Evolutionary conservation across 2,329 filamentous ascomycete genomes (phyloP).

Genomic region (Thyridium curvatum): DNA sequence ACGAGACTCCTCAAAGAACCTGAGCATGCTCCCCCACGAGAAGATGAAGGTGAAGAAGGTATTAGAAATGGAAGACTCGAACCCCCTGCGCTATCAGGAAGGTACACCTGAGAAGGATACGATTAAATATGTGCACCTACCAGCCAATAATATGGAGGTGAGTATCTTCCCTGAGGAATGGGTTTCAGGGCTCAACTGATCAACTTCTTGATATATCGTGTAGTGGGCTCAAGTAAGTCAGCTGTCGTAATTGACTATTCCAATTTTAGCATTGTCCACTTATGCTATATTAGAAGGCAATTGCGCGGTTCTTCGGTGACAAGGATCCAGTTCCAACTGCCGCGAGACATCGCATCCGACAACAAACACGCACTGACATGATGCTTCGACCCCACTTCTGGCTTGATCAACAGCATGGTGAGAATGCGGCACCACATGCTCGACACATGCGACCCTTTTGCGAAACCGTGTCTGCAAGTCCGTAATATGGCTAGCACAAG

Average conservation of each 20-base stretch:
- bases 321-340: background rate
- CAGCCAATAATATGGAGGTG: slow-evolving; percentile 14
- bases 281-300: slow-evolving; percentile 14
- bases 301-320: slow-evolving; percentile 20
- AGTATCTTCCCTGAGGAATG: background rate
- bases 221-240: background rate
- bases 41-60: no score
- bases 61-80: no score
- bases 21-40: no score
- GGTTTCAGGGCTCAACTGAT: slow-evolving; percentile 3
- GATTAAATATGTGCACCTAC: slow-evolving; percentile 12
- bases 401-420: slow-evolving; percentile 25
- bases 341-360: slow-evolving; percentile 2
- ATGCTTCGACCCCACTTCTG: slow-evolving; percentile 23
- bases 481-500: background rate
- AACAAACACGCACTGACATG: slow-evolving; percentile 12
- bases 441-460: slow-evolving; percentile 28
- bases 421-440: slow-evolving; percentile 18
- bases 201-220: slow-evolving; percentile 18
- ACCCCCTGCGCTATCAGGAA: no score
- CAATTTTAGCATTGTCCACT: background rate
- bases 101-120: background rate
- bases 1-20: no score
- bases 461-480: slow-evolving; percentile 20
- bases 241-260: background rate